phyloP scores from a whole-genome alignment of 108 stramenopile genomes.

The Nannochloropsis salina region DNA sequence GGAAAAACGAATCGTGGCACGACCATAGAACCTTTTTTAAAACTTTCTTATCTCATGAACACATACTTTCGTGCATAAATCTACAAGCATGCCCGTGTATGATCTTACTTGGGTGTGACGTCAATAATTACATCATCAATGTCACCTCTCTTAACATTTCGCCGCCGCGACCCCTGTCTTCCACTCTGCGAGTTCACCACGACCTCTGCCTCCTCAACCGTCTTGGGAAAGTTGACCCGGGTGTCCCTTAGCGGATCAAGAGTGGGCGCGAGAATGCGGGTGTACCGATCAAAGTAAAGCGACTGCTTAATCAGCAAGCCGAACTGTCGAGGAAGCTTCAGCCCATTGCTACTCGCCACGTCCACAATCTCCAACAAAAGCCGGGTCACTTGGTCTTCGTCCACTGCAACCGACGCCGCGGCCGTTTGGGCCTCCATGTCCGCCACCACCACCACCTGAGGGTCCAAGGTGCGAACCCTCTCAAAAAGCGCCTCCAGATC shows the following conservation, averaged over 20 bases:
- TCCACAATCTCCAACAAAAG: slow-evolving; percentile 76
- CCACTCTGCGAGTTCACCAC: background rate
- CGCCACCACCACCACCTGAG: slow-evolving; percentile 64
- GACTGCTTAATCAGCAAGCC: slow-evolving; percentile 92
- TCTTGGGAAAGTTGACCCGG: slow-evolving; percentile 40
- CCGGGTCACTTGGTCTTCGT: slow-evolving; percentile 77
- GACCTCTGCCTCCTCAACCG: background rate
- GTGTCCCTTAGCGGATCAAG: slow-evolving; percentile 69
- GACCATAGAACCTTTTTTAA: too few species aligned
- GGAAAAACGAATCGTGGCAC: background rate
- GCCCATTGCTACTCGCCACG: slow-evolving; percentile 81
- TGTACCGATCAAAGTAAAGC: slow-evolving; percentile 91
- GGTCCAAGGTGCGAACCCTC: slow-evolving; percentile 63
- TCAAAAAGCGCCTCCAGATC: slow-evolving; percentile 77
- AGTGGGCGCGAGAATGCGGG: slow-evolving; percentile 83
- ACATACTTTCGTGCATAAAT: too few species aligned
- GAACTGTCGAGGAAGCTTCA: slow-evolving; percentile 90
- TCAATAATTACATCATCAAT: background rate
- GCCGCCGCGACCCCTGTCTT: background rate
- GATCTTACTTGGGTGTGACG: background rate
- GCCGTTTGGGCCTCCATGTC: slow-evolving; percentile 37
- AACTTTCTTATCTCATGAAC: too few species aligned
- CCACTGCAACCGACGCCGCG: slow-evolving; percentile 58
- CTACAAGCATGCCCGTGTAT: too few species aligned
- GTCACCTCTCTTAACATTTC: background rate